Evolutionary conservation across 2,329 filamentous ascomycete species (phyloP).

Genomic region (Aspergillus texensis): DNA sequence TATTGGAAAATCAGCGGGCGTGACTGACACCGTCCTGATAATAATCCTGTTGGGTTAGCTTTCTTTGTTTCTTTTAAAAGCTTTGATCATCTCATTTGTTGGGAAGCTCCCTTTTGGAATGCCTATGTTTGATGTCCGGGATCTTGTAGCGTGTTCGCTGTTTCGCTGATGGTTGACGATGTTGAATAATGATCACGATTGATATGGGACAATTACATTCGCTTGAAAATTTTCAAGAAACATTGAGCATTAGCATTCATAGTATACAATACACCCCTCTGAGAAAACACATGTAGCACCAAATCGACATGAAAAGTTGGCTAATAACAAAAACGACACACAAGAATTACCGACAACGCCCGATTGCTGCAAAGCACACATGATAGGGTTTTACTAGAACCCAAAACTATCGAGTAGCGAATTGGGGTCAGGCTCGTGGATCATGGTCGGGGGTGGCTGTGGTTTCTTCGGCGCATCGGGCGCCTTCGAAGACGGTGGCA

Average conservation of each 20-base stretch:
- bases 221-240: not conserved
- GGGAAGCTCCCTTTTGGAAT: not conserved
- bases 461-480: conserved; percentile 38
- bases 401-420: conserved; percentile 92
- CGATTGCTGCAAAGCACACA: not conserved
- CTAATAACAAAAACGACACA: not conserved
- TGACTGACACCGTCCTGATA: not conserved
- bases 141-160: not conserved
- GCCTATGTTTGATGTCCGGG: not conserved
- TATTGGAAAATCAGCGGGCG: not conserved
- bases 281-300: not conserved
- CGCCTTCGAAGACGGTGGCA: conserved; percentile 42
- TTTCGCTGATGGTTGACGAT: not conserved
- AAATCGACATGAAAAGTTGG: not conserved
- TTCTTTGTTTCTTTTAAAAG: not conserved
- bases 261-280: not conserved
- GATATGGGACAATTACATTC: not conserved
- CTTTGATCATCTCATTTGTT: not conserved
- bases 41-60: not conserved
- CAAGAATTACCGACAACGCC: conserved; percentile 2
- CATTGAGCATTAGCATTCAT: not conserved
- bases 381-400: conserved; percentile 56
- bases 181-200: not conserved
- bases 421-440: conserved; percentile 88
- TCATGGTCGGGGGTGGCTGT: conserved; percentile 71